Base-by-base conservation (phyloP, 352 stramenopile species). In the Phytophthora macrochlamydospora region DNA sequence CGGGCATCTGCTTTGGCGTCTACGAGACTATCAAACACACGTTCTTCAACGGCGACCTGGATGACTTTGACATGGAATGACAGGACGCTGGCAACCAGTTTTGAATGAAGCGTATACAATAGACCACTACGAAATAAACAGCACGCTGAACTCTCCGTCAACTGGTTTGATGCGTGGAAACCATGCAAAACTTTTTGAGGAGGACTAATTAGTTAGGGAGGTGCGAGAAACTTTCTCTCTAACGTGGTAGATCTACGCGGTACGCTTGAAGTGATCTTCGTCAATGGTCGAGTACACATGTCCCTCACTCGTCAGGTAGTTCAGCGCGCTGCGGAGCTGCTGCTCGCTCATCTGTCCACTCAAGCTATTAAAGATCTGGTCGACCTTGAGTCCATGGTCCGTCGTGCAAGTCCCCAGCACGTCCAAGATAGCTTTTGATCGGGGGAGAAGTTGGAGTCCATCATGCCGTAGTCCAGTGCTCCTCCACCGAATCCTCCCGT, bases 271-370 rank as follows among this genome's bases (percentile, higher is more conserved):
- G 73, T 97, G 90, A 71, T 96, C 85, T 64, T 97, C 89, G 65
- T 97, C 91, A 68, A 97, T 95, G 28, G 91, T 97, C 56, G 88
- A 95, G 81, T 97, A 97, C 53, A 97, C 85, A 59, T 95, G 86
- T 40, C 91, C 89, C 65, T 97, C 91, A 66, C 80, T 93, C 24
- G 79, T 95, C 46, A 97, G 81, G 65, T 92, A 89, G 58, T 92
- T 79, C 58, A 96, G 81, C 54, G 75, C 85, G 38, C 78, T 80
- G 29, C 81, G 84, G 31, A 93, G 62, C 53, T 93, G 79, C 29
- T 61, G 61, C 53, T 95, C 87, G 28, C 64, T 90, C 61, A 95
- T 81, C 58, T 87, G 76, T 8, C 81, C 80, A 30, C 79, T 69
- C 52, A 95, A 59, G 29, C 88, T 62, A 18, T 58, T 28, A 54